phyloP scores from a whole-genome alignment of 1,284 basidiomycete genomes.

The Earliella scabrosa region DNA sequence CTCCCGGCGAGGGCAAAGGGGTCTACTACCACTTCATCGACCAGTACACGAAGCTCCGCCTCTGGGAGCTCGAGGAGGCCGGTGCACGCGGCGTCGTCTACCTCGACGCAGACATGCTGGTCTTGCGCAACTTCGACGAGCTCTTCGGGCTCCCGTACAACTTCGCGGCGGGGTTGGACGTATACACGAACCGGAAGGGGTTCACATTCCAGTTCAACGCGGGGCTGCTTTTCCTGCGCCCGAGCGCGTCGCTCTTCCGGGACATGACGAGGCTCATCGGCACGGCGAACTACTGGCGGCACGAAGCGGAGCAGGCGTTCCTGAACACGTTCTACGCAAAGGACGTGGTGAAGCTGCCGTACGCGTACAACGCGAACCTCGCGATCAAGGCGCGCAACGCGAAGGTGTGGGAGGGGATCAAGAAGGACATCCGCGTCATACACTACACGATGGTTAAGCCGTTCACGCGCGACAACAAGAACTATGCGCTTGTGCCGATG shows the following conservation, averaged over 20 bases:
- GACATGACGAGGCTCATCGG: constrained; percentile 39
- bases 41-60: constrained; percentile 48
- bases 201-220: constrained; percentile 47
- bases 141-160: constrained; percentile 46
- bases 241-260: constrained; percentile 36
- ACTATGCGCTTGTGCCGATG: constrained; percentile 29
- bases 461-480: constrained; percentile 33
- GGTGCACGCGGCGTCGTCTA: constrained; percentile 42
- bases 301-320: constrained; percentile 49
- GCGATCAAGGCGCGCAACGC: constrained; percentile 44
- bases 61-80: constrained; percentile 44
- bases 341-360: constrained; percentile 44
- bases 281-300: constrained; percentile 35
- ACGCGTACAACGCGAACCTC: constrained; percentile 51
- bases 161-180: constrained; percentile 48
- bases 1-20: constrained; percentile 40
- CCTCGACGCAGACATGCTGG: constrained; percentile 50
- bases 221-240: constrained; percentile 44
- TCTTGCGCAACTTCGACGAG: constrained; percentile 48
- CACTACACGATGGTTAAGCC: constrained; percentile 48
- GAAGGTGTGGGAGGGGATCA: constrained; percentile 39
- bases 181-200: constrained; percentile 39
- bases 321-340: constrained; percentile 49
- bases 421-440: constrained; percentile 40
- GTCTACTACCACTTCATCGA: constrained; percentile 43